phyloP scores from a whole-genome alignment of 345 rosid species.

The Cardamine chenopodiifolia region DNA sequence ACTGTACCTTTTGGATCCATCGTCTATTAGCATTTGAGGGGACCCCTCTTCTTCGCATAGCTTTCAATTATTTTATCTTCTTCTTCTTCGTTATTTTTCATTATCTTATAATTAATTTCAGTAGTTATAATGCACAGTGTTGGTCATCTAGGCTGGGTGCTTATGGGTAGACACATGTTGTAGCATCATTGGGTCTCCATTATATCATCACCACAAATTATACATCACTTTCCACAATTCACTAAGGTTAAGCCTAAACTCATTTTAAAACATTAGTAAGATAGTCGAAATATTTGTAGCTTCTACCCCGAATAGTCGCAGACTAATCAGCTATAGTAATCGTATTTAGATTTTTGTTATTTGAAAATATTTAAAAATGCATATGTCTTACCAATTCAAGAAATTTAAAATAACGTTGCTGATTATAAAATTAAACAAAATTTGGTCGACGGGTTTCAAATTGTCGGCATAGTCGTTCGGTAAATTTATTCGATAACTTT shows the following conservation, averaged over 20 bases:
- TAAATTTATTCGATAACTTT: neutral
- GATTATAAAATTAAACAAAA: neutral
- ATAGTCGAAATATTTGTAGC: neutral
- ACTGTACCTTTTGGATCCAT: conserved; percentile 76
- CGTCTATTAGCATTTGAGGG: conserved; percentile 51
- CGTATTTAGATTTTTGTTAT: neutral
- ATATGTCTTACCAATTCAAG: neutral
- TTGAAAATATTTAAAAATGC: neutral
- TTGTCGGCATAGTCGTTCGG: neutral
- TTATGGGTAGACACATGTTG: conserved; percentile 44
- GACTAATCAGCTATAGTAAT: neutral
- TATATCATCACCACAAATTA: conserved; percentile 35
- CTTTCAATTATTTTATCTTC: conserved; percentile 41
- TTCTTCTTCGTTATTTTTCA: neutral
- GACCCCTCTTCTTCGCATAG: conserved; percentile 46
- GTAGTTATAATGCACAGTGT: conserved; percentile 9
- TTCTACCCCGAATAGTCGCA: neutral
- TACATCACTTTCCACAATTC: conserved; percentile 23
- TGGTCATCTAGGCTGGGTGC: conserved; percentile 41
- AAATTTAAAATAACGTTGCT: neutral
- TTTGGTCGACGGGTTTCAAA: neutral
- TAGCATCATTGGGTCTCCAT: conserved; percentile 43
- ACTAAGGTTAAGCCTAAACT: neutral
- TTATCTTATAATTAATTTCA: neutral
- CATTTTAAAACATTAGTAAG: neutral